These are phyloP conservation scores for Strobilomyces dryophilus DNA, from an alignment of 768 basidiomycete species.

Conservation along the genomic window DNA sequence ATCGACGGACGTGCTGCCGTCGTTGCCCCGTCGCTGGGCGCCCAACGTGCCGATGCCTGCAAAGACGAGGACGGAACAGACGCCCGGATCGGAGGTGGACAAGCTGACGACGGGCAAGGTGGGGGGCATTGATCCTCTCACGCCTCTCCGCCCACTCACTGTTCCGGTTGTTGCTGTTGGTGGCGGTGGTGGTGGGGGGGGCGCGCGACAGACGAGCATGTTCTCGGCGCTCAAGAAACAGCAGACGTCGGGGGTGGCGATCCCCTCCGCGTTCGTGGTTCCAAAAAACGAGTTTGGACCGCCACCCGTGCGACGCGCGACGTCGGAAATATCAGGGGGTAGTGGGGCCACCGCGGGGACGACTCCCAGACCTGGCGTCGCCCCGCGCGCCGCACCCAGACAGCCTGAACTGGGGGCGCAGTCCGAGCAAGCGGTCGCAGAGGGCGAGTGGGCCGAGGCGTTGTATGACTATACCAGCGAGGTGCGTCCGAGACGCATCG, in stretches of 20 bases:
- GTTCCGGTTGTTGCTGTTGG: no score
- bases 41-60: background rate
- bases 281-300: constrained; percentile 48
- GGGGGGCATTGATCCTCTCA: background rate
- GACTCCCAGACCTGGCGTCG: background rate
- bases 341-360: background rate
- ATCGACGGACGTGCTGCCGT: background rate
- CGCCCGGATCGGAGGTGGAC: constrained; percentile 20
- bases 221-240: constrained; percentile 20
- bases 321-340: constrained; percentile 13
- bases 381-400: no score
- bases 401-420: background rate
- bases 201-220: constrained; percentile 17
- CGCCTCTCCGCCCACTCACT: background rate
- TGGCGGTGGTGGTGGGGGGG: no score
- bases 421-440: constrained; percentile 32
- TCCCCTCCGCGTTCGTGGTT: constrained; percentile 35
- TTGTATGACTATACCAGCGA: constrained; percentile 70
- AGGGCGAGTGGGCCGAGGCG: constrained; percentile 75
- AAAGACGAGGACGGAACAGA: background rate
- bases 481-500: constrained; percentile 32
- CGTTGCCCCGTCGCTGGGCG: background rate
- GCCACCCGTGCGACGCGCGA: constrained; percentile 45
- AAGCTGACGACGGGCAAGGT: constrained; percentile 28
- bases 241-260: constrained; percentile 40